Percentiles rank a stretch among this genome's conserved stretches.
Evolutionary conservation across 768 basidiomycete genomes (phyloP).

Genomic region (Sporobolomyces pararoseus): DNA sequence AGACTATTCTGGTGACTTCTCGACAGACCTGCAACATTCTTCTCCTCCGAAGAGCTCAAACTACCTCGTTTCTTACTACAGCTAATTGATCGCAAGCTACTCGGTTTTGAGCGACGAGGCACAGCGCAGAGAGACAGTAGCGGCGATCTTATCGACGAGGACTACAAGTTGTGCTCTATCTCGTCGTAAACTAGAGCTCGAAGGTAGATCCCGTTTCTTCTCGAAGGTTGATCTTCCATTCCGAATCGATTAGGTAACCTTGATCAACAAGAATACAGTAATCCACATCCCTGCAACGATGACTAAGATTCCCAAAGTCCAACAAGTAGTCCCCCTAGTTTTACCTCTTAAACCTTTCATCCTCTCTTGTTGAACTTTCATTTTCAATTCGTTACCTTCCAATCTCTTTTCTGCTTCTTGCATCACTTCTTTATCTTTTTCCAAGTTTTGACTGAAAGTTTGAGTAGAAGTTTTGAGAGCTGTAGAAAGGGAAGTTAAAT

Average conservation of each 20-base stretch:
- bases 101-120: too few species aligned
- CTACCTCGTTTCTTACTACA: too few species aligned
- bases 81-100: too few species aligned
- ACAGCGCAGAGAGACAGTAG: too few species aligned
- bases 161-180: too few species aligned
- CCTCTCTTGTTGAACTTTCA: conserved; percentile 65
- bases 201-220: too few species aligned
- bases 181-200: too few species aligned
- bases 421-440: conserved; percentile 69
- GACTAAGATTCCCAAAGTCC: conserved; percentile 62
- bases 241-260: conserved; percentile 28
- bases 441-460: conserved; percentile 69
- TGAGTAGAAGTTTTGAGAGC: conserved; percentile 79
- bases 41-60: too few species aligned
- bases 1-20: too few species aligned
- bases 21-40: too few species aligned
- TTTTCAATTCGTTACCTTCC: conserved; percentile 65
- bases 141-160: too few species aligned
- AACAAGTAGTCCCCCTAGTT: conserved; percentile 68
- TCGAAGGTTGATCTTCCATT: too few species aligned
- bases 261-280: conserved; percentile 67
- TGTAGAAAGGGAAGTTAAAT: conserved; percentile 77
- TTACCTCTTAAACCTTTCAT: conserved; percentile 63
- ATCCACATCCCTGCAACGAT: conserved; percentile 63
- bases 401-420: conserved; percentile 66